phyloP scores from a whole-genome alignment of 116 monocot genomes.

The Iris pallida region DNA sequence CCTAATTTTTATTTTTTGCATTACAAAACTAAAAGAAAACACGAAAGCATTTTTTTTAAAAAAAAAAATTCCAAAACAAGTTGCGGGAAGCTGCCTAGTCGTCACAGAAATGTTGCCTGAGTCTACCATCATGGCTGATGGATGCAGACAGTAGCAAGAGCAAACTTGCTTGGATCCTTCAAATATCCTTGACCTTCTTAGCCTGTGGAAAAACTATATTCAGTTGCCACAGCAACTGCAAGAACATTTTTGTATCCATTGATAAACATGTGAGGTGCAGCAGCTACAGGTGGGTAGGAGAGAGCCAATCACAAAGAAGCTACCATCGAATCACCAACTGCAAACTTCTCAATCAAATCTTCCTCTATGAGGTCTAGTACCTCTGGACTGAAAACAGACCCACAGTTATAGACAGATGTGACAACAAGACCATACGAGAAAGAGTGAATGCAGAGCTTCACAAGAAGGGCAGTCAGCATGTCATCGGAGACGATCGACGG shows the following conservation, averaged over 20 bases:
- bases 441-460: slow-evolving; percentile 51
- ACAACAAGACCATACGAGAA: slow-evolving; percentile 57
- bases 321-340: slow-evolving; percentile 39
- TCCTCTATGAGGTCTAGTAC: slow-evolving; percentile 47
- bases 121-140: too few relatives aligned
- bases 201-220: slow-evolving; percentile 50
- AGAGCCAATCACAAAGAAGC: slow-evolving; percentile 36
- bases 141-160: slow-evolving; percentile 21
- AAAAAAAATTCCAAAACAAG: too few relatives aligned
- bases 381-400: slow-evolving; percentile 43
- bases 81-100: too few relatives aligned
- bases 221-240: slow-evolving; percentile 36
- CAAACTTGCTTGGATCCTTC: slow-evolving; percentile 57
- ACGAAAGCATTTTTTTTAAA: too few relatives aligned
- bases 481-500: too few relatives aligned
- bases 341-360: slow-evolving; percentile 42
- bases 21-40: too few relatives aligned
- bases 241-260: slow-evolving; percentile 52
- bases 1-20: too few relatives aligned
- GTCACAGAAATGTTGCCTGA: too few relatives aligned
- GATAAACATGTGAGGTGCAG: slow-evolving; percentile 53
- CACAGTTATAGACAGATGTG: slow-evolving; percentile 36
- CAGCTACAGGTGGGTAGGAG: slow-evolving; percentile 41
- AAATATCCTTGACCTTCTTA: slow-evolving; percentile 51
- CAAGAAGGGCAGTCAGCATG: slow-evolving; percentile 15